Base-by-base conservation (phyloP, 1,139 yeast genomes). In the Geotrichum bryndzae region DNA sequence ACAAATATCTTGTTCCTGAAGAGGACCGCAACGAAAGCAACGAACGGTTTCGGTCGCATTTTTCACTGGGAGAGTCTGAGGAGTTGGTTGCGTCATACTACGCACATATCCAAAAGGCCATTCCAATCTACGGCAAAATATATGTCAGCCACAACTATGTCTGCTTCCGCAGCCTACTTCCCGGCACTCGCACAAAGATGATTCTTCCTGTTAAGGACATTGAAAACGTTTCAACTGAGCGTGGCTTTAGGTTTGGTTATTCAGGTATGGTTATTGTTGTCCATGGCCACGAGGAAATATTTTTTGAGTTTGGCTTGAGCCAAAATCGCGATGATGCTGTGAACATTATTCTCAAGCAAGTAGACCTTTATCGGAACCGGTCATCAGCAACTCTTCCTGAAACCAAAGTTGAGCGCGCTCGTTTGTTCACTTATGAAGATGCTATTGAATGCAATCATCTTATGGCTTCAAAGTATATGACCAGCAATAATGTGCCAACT, bases 121-220 rank as follows among this genome's bases (percentile, higher is more conserved):
- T 89, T 22, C 96, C 97, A 0, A 78, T 87, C 4, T 89, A 88
- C 74, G 98, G 98, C 2, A 89, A 89, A 70, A 70, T 92, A 2
- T 90, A 90, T 69, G 70, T 92, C 23, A 89, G 96, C 1, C 78
- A 80, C 31, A 79, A 79, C 48, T 84, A 81, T 64, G 71, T 92
- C 22, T 91, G 97, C 66, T 92, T 88, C 73, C 79, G 96, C 64
- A 87, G 96, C 59, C 77, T 90, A 55, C 71, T 90, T 5, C 96
- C 96, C 0, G 96, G 96, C 0, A 82, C 88, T 0, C 81, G 83
- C 51, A 87, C 96, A 1, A 83, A 83, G 65, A 90, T 92, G 96
- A 84, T 90, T n/a, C 73, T 92, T 18, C 98, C 98, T 0, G 75
- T 88, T 56, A 69, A 72, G 22, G 95, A 89, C 68, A 77, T 92